Percentiles rank a stretch among this genome's conserved stretches.
phyloP scores from a whole-genome alignment of 345 rosid genomes.

The Melaleuca quinquenervia region DNA sequence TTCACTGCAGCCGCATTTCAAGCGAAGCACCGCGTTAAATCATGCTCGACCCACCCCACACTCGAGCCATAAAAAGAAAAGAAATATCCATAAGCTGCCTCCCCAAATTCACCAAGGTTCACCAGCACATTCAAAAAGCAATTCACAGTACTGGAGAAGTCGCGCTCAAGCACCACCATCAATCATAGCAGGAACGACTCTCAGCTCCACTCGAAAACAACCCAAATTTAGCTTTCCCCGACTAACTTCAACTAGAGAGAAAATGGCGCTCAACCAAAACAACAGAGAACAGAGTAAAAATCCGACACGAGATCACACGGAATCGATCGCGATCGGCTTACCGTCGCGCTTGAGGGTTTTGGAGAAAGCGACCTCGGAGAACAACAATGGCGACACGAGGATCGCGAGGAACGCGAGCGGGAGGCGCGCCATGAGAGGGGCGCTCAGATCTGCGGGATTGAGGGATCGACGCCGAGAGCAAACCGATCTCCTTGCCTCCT shows the following conservation, averaged over 20 bases:
- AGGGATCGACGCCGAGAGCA: background rate
- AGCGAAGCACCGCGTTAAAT: background rate
- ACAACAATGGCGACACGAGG: conserved; percentile 9
- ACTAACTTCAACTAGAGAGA: background rate
- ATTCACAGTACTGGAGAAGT: background rate
- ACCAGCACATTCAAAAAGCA: background rate
- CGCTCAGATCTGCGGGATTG: no score
- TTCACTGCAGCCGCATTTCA: conserved; percentile 40
- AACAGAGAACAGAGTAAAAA: background rate
- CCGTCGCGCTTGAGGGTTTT: conserved; percentile 63
- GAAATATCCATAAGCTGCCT: background rate
- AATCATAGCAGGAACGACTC: background rate
- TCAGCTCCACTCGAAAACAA: background rate
- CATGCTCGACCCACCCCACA: no score
- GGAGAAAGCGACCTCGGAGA: conserved; percentile 15
- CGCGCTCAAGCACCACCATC: background rate
- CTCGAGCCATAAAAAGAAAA: no score
- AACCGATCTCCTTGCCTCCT: background rate
- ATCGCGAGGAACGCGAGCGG: conserved; percentile 9
- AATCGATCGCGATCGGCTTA: background rate
- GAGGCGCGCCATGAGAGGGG: conserved; percentile 4
- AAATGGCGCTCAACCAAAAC: background rate
- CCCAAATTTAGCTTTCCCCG: background rate
- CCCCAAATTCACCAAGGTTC: background rate
- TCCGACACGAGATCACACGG: background rate